Percentiles rank a stretch among this genome's conserved stretches.
phyloP scores from a whole-genome alignment of 306 rosid genomes.

The Delonix regia region DNA sequence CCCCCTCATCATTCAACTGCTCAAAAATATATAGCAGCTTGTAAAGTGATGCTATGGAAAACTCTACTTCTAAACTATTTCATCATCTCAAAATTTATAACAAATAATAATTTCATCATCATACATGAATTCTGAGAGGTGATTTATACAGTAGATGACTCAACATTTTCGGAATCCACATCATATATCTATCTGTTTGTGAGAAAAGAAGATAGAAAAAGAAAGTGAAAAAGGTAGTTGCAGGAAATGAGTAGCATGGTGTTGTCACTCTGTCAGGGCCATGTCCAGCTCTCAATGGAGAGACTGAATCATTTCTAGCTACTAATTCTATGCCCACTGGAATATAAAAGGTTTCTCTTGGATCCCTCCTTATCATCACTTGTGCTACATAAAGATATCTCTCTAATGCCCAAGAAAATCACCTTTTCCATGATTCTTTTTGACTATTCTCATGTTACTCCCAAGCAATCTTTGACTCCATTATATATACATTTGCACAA shows the following conservation, averaged over 20 bases:
- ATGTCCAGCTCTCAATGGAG: too few species aligned
- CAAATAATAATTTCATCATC: too few species aligned
- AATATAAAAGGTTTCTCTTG: slow-evolving; percentile 55
- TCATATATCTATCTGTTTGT: slow-evolving; percentile 2
- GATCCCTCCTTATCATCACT: slow-evolving; percentile 45
- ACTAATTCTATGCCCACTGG: neutral
- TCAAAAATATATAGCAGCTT: slow-evolving; percentile 29
- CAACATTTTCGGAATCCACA: neutral
- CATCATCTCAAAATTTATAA: too few species aligned
- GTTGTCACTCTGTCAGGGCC: too few species aligned
- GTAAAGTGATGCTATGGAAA: too few species aligned
- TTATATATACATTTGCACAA: slow-evolving; percentile 12
- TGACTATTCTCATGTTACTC: slow-evolving; percentile 36
- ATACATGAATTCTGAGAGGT: too few species aligned
- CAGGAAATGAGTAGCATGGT: neutral
- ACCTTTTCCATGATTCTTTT: slow-evolving; percentile 49
- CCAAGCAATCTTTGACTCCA: slow-evolving; percentile 49
- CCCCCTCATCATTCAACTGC: slow-evolving; percentile 55
- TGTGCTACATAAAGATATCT: slow-evolving; percentile 36
- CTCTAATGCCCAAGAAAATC: slow-evolving; percentile 22
- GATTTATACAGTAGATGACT: too few species aligned
- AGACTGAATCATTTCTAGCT: slow-evolving; percentile 29
- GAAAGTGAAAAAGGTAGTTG: slow-evolving; percentile 17
- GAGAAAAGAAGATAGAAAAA: neutral
- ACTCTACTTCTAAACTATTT: too few species aligned